Evolutionary conservation across 2,329 filamentous ascomycete species (phyloP).

Genomic region (Septoria petroselini): DNA sequence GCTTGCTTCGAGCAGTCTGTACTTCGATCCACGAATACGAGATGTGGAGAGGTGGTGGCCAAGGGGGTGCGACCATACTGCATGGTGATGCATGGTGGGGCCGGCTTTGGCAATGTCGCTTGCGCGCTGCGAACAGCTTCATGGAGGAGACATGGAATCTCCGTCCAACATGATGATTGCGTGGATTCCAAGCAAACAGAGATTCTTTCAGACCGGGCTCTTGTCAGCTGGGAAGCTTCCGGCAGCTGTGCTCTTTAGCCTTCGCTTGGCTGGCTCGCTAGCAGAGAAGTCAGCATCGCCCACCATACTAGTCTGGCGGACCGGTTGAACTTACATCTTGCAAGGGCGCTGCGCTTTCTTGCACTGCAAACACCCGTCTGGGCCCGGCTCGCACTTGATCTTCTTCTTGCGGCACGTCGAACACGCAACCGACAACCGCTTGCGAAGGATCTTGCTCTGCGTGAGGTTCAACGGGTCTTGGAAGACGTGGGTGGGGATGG

Average conservation of each 20-base stretch:
- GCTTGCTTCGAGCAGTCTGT: too few species aligned
- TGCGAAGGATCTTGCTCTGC: slow-evolving; percentile 18
- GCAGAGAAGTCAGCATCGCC: slow-evolving; percentile 1
- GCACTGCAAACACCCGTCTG: slow-evolving; percentile 17
- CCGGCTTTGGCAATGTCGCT: too few species aligned
- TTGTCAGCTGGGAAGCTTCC: neutral
- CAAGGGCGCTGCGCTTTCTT: slow-evolving; percentile 15
- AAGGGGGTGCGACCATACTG: too few species aligned
- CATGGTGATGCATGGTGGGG: too few species aligned
- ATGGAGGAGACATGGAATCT: too few species aligned
- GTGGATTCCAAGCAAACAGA: neutral
- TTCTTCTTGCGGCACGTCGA: slow-evolving; percentile 18
- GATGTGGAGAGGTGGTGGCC: too few species aligned
- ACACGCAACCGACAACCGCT: slow-evolving; percentile 20
- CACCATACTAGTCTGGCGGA: neutral
- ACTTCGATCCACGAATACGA: too few species aligned
- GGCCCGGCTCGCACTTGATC: slow-evolving; percentile 18
- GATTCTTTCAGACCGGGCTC: neutral
- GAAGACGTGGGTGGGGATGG: slow-evolving; percentile 16
- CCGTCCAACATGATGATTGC: too few species aligned
- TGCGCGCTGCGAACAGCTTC: too few species aligned
- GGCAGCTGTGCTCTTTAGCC: neutral
- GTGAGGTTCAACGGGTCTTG: slow-evolving; percentile 17
- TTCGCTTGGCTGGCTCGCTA: slow-evolving; percentile 17
- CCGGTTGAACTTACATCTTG: slow-evolving; percentile 14